Conservation (phyloP, 2,329 filamentous ascomycete genomes). For the Fusarium sp. region DNA sequence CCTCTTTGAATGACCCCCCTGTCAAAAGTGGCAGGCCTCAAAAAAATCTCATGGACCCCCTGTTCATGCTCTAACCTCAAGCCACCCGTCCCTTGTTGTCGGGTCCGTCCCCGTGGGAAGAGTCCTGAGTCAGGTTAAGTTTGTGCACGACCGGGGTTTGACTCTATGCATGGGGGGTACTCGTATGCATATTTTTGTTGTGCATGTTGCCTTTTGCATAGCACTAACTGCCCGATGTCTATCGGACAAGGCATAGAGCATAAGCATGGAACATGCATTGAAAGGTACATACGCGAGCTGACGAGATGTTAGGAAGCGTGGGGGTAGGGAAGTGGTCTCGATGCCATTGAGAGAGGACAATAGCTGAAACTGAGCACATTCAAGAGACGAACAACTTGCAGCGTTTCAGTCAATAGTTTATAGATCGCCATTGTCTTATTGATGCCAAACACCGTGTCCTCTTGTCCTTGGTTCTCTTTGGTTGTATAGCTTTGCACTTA, state of each 20-base stretch:
- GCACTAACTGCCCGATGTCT: background rate
- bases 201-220: background rate
- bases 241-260: background rate
- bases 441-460: background rate
- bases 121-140: background rate
- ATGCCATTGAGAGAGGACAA: background rate
- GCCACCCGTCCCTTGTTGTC: constrained; percentile 1
- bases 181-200: background rate
- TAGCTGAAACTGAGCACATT: background rate
- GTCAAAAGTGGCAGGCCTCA: constrained; percentile 8
- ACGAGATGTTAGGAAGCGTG: background rate
- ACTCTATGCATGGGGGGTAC: background rate
- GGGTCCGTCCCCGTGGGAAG: background rate
- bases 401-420: background rate
- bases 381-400: background rate
- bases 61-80: background rate
- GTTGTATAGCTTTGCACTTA: background rate
- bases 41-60: background rate
- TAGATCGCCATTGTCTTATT: background rate
- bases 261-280: background rate
- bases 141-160: background rate
- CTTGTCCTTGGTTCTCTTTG: background rate
- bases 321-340: background rate
- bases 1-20: background rate
- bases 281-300: background rate